phyloP scores from a whole-genome alignment of 2,329 filamentous ascomycete species.

The Colletotrichum sp. region DNA sequence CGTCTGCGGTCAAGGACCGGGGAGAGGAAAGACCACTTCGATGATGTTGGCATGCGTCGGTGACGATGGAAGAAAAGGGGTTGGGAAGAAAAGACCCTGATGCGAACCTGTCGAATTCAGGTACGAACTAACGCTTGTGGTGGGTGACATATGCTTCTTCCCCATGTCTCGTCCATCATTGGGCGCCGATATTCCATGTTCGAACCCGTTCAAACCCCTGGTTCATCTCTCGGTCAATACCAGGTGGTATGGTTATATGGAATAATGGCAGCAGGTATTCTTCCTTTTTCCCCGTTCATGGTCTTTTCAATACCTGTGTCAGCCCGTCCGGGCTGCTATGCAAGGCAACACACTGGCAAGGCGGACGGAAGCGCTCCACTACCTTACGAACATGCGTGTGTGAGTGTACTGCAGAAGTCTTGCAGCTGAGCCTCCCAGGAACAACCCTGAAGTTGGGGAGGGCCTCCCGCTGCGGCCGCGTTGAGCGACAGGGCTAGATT shows the following conservation, averaged over 20 bases:
- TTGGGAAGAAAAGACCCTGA: neutral
- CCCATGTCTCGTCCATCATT: neutral
- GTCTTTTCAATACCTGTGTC: neutral
- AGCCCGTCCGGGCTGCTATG: neutral
- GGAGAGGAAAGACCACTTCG: neutral
- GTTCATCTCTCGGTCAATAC: neutral
- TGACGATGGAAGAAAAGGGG: neutral
- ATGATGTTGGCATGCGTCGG: neutral
- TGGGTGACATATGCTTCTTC: neutral
- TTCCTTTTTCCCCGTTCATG: neutral
- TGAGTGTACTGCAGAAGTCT: neutral
- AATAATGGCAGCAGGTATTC: neutral
- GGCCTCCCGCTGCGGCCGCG: neutral
- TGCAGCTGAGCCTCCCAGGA: slow-evolving; percentile 1
- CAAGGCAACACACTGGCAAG: neutral
- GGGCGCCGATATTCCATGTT: neutral
- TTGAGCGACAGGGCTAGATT: neutral
- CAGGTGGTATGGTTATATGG: neutral
- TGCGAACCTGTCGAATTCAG: slow-evolving; percentile 1
- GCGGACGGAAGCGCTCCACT: slow-evolving; percentile 8
- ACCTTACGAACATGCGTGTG: neutral
- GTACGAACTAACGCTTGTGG: neutral
- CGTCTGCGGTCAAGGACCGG: neutral
- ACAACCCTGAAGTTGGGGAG: slow-evolving; percentile 3
- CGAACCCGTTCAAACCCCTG: neutral